Conservation (phyloP, 2,329 filamentous ascomycete genomes). For the Phyllosticta citribraziliensis region DNA sequence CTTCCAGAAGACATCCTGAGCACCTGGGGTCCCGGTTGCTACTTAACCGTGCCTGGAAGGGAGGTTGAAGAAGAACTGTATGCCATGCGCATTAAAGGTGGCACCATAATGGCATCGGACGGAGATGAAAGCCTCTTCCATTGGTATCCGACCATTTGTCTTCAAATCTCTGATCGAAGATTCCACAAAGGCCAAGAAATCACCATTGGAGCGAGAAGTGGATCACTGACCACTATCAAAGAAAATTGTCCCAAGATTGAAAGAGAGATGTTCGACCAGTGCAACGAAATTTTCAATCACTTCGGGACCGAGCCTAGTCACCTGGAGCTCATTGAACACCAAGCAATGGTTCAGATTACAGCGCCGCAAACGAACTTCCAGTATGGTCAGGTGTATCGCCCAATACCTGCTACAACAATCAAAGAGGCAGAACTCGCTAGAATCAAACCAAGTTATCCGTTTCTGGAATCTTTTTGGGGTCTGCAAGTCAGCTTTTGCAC, state of each 20-base stretch:
- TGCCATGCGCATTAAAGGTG: neutral
- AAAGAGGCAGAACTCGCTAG: slow-evolving; percentile 1
- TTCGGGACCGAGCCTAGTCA: neutral
- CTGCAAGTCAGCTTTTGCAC: slow-evolving; percentile 19
- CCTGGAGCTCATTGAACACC: slow-evolving; percentile 4
- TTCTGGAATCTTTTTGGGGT: slow-evolving; percentile 12
- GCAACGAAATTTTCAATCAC: neutral
- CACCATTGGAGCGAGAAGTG: neutral
- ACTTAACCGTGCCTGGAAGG: neutral
- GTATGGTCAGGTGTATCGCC: neutral
- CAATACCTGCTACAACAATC: slow-evolving; percentile 7
- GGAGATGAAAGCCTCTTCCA: neutral
- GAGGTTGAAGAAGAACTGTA: neutral
- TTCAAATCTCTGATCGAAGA: neutral
- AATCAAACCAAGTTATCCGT: slow-evolving; percentile 3
- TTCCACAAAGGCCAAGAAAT: neutral
- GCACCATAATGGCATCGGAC: neutral
- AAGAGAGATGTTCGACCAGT: neutral
- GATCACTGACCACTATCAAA: neutral
- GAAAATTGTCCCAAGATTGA: neutral
- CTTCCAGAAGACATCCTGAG: neutral
- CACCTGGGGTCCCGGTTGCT: neutral
- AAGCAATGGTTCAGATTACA: slow-evolving; percentile 9
- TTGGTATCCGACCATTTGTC: neutral
- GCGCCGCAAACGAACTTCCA: slow-evolving; percentile 2